phyloP scores from a whole-genome alignment of 2,329 filamentous ascomycete genomes.

The Elsinoe arachidis region DNA sequence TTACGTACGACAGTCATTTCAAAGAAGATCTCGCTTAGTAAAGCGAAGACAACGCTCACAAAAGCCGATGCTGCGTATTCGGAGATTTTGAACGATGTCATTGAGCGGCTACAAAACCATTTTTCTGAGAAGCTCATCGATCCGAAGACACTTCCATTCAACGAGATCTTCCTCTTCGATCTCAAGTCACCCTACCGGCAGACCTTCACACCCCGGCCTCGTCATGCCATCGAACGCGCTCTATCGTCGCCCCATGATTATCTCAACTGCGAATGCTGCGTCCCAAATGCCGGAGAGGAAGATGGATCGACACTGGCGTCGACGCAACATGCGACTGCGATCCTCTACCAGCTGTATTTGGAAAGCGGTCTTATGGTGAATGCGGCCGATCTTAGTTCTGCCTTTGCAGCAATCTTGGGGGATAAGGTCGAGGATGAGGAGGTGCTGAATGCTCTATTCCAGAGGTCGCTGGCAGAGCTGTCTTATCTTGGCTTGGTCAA shows the following conservation, averaged over 20 bases:
- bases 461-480: conserved; percentile 75
- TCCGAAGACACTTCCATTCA: conserved; percentile 49
- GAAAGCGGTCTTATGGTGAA: conserved; percentile 72
- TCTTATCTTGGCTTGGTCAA: conserved; percentile 81
- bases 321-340: conserved; percentile 60
- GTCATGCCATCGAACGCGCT: conserved; percentile 61
- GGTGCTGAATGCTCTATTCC: conserved; percentile 58
- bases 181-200: conserved; percentile 59
- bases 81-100: conserved; percentile 50
- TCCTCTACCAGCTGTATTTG: conserved; percentile 70
- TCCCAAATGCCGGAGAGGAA: conserved; percentile 25
- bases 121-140: conserved; percentile 40
- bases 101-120: conserved; percentile 42
- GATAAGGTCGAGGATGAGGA: conserved; percentile 32
- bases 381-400: conserved; percentile 68
- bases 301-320: conserved; percentile 43
- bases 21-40: conserved; percentile 72
- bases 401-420: conserved; percentile 59
- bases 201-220: conserved; percentile 67
- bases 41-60: conserved; percentile 61
- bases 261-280: conserved; percentile 62
- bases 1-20: conserved; percentile 70
- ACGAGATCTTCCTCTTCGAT: conserved; percentile 71
- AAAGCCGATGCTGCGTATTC: conserved; percentile 65
- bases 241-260: conserved; percentile 68